phyloP scores from a whole-genome alignment of 2,329 filamentous ascomycete genomes.

The Hymenoscyphus infarciens region DNA sequence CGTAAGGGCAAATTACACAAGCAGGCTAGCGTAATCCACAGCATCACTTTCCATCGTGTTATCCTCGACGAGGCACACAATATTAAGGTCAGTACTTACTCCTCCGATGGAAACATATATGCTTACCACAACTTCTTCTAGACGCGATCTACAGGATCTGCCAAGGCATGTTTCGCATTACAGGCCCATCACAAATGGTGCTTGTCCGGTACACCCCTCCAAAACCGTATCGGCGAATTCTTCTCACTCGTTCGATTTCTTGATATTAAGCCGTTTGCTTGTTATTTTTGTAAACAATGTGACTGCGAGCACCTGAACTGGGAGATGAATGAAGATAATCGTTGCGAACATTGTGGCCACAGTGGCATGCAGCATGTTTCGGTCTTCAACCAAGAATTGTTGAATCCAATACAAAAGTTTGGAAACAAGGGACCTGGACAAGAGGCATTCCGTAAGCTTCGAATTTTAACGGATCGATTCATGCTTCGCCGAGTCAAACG shows the following conservation, averaged over 20 bases:
- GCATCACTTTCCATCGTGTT: conserved; percentile 81
- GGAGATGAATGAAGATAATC: conserved; percentile 68
- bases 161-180: conserved; percentile 90
- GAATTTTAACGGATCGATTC: conserved; percentile 84
- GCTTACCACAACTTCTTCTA: conserved; percentile 37
- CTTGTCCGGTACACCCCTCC: conserved; percentile 87
- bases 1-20: conserved; percentile 78
- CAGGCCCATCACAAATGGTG: conserved; percentile 92
- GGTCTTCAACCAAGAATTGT: conserved; percentile 89
- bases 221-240: conserved; percentile 96
- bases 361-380: conserved; percentile 57
- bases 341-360: conserved; percentile 67
- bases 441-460: conserved; percentile 74
- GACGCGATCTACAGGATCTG: conserved; percentile 82
- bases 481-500: conserved; percentile 95
- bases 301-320: conserved; percentile 79
- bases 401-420: conserved; percentile 73
- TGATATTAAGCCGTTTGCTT: conserved; percentile 82
- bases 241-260: conserved; percentile 93
- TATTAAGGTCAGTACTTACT: conserved; percentile 63
- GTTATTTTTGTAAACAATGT: conserved; percentile 90
- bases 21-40: conserved; percentile 75
- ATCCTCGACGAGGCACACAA: conserved; percentile 95
- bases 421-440: conserved; percentile 60
- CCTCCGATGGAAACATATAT: neutral